Evolutionary conservation across 345 rosid genomes (phyloP).

Genomic region (Laguncularia racemosa): DNA sequence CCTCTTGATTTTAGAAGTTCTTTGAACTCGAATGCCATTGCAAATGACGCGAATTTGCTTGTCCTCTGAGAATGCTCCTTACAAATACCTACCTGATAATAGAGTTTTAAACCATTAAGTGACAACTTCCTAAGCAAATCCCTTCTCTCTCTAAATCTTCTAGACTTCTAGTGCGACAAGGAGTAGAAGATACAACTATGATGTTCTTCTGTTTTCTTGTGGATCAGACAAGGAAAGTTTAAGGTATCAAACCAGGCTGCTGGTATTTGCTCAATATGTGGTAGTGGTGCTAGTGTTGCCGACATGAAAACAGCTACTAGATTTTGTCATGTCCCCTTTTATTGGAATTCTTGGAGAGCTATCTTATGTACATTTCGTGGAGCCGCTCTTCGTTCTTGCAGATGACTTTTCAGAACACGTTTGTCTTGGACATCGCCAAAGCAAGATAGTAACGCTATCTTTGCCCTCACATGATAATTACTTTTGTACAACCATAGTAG

Average conservation of each 20-base stretch:
- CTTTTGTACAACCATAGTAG: no score
- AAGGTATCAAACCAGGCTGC: slow-evolving; percentile 88
- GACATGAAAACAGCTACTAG: slow-evolving; percentile 87
- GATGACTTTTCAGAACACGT: slow-evolving; percentile 5
- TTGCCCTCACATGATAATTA: no score
- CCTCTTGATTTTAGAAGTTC: no score
- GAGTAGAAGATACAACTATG: slow-evolving; percentile 23
- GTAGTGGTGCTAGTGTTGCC: slow-evolving; percentile 92
- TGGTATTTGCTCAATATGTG: slow-evolving; percentile 82
- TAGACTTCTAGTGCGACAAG: no score
- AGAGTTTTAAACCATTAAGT: no score
- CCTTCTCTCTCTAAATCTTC: no score
- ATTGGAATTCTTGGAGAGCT: slow-evolving; percentile 84
- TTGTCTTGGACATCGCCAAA: not conserved
- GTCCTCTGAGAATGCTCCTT: no score
- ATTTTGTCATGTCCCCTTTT: slow-evolving; percentile 75
- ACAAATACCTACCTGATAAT: no score
- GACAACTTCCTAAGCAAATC: no score
- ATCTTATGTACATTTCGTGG: slow-evolving; percentile 83
- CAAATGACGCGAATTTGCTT: no score
- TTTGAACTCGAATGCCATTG: no score
- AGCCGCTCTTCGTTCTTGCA: slow-evolving; percentile 73
- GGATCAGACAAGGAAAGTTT: slow-evolving; percentile 69
- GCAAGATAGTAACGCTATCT: not conserved
- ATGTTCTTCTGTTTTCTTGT: slow-evolving; percentile 77